phyloP scores from a whole-genome alignment of 129 eudicot species.

The Smallanthus sonchifolius region DNA sequence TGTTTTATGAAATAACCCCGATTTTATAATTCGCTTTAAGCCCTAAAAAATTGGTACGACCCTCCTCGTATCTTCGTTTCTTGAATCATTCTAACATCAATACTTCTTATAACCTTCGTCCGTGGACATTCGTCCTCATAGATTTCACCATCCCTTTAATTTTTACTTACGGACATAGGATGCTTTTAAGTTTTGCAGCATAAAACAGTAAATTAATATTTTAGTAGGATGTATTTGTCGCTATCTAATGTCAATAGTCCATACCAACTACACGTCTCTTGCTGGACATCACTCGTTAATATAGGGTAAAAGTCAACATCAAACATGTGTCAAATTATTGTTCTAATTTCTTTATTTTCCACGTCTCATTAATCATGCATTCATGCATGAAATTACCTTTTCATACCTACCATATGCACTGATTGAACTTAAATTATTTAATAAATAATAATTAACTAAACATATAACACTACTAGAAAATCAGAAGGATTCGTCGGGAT shows the following conservation, averaged over 20 bases:
- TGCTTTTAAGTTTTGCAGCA: too few relatives aligned
- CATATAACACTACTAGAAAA: too few relatives aligned
- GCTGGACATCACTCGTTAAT: conserved; percentile 1
- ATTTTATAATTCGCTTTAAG: too few relatives aligned
- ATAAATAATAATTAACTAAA: not conserved
- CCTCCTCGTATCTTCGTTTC: too few relatives aligned
- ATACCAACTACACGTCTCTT: conserved; percentile 1
- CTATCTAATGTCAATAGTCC: not conserved
- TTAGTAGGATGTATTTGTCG: not conserved
- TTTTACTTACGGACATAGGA: too few relatives aligned
- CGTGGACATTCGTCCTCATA: too few relatives aligned
- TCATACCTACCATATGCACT: not conserved
- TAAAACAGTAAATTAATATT: not conserved
- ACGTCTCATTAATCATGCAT: conserved; percentile 5
- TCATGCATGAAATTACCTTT: not conserved
- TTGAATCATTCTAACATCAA: too few relatives aligned
- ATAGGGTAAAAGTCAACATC: not conserved
- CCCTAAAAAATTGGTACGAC: too few relatives aligned
- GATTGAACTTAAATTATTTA: not conserved
- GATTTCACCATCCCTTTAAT: too few relatives aligned
- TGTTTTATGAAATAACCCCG: too few relatives aligned
- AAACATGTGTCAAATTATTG: conserved; percentile 2
- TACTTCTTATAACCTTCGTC: too few relatives aligned
- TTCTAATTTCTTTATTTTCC: not conserved
- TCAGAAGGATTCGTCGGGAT: too few relatives aligned